Percentiles rank a stretch among this genome's conserved stretches.
Evolutionary conservation across 1,284 basidiomycete genomes (phyloP).

Genomic region (Mycosarcoma maydis): DNA sequence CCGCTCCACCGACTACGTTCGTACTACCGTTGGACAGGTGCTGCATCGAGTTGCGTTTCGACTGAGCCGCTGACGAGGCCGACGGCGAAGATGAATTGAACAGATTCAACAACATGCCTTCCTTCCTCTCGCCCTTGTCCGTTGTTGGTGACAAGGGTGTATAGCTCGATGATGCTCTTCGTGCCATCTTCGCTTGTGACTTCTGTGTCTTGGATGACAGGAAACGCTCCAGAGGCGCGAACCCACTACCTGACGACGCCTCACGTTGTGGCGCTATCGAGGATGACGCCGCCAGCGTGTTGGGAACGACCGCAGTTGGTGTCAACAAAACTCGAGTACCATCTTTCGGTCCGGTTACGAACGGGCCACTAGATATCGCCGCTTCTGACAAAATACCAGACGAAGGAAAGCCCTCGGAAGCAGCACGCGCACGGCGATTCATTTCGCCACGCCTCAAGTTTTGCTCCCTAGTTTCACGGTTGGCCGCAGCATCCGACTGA

Average conservation of each 20-base stretch:
- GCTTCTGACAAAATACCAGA: slow-evolving; percentile 14
- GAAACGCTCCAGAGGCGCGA: slow-evolving; percentile 45
- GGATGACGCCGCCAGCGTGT: background rate
- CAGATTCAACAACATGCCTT: slow-evolving; percentile 40
- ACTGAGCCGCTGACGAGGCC: slow-evolving; percentile 15
- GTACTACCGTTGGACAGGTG: slow-evolving; percentile 7
- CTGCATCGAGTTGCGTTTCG: slow-evolving; percentile 37
- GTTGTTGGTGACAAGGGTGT: slow-evolving; percentile 21
- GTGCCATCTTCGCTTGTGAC: slow-evolving; percentile 24
- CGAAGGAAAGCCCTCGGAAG: slow-evolving; percentile 41
- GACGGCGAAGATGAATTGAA: slow-evolving; percentile 20
- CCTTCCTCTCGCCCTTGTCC: slow-evolving; percentile 29
- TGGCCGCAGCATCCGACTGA: slow-evolving; percentile 25
- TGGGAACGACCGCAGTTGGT: slow-evolving; percentile 4
- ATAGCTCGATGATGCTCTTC: slow-evolving; percentile 41
- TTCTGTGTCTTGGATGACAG: slow-evolving; percentile 53
- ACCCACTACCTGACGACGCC: slow-evolving; percentile 16
- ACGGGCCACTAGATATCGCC: slow-evolving; percentile 5
- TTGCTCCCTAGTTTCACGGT: slow-evolving; percentile 21
- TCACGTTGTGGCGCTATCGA: slow-evolving; percentile 13
- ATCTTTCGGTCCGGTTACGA: slow-evolving; percentile 16
- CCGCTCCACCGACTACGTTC: slow-evolving; percentile 7
- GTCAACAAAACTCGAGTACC: slow-evolving; percentile 10
- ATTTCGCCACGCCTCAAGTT: slow-evolving; percentile 34
- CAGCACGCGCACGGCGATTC: slow-evolving; percentile 35